Conservation (phyloP, 2,329 filamentous ascomycete genomes). For the Nothophaeocryptopus gaeumannii region DNA sequence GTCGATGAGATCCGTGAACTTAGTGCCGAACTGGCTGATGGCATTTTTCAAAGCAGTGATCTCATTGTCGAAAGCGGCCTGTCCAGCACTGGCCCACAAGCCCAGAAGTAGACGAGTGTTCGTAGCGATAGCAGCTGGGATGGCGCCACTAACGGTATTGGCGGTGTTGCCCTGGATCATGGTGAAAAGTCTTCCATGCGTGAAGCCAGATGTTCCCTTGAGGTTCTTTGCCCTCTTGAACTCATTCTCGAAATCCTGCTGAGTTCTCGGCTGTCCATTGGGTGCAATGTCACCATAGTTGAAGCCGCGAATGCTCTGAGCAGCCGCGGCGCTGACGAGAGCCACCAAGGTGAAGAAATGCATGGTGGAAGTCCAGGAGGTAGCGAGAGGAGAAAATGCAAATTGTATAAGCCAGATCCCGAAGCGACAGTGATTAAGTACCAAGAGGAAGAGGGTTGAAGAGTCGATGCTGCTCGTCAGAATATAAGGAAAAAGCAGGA, state of each 20-base stretch:
- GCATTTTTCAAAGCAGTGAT: slow-evolving; percentile 68
- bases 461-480: background rate
- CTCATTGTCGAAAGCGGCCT: slow-evolving; percentile 65
- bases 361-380: too few species aligned
- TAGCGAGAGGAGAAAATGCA: too few species aligned
- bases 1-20: slow-evolving; percentile 65
- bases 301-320: slow-evolving; percentile 58
- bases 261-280: slow-evolving; percentile 58
- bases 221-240: slow-evolving; percentile 66
- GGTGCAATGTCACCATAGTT: slow-evolving; percentile 67
- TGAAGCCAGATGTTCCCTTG: slow-evolving; percentile 49
- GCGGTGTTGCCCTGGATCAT: slow-evolving; percentile 56
- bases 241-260: slow-evolving; percentile 66
- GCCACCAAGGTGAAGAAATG: background rate
- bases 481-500: background rate
- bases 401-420: background rate
- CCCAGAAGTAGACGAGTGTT: slow-evolving; percentile 77
- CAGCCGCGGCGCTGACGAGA: slow-evolving; percentile 39
- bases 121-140: slow-evolving; percentile 78
- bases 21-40: slow-evolving; percentile 64
- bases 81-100: slow-evolving; percentile 62
- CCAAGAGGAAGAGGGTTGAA: background rate
- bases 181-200: slow-evolving; percentile 62
- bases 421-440: background rate
- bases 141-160: slow-evolving; percentile 63